These are phyloP conservation scores for Coniochaeta sp. DNA, from an alignment of 2,329 filamentous ascomycete genomes.

Conservation along the genomic window DNA sequence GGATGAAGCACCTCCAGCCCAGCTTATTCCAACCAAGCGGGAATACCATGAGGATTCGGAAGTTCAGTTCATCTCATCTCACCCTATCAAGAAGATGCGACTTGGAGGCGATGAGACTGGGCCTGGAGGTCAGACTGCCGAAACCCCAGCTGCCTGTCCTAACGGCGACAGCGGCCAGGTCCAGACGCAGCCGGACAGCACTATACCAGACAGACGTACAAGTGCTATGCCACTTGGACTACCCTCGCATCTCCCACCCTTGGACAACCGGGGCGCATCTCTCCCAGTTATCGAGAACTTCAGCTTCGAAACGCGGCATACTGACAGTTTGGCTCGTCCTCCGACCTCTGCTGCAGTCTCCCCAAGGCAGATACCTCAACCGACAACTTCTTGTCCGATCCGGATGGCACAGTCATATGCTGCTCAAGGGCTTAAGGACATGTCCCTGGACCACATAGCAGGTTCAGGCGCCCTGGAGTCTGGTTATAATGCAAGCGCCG, in stretches of 20 bases:
- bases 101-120: neutral
- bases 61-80: constrained; percentile 35
- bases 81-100: constrained; percentile 31
- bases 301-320: constrained; percentile 18
- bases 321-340: constrained; percentile 5
- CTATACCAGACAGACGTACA: neutral
- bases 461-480: neutral
- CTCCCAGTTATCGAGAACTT: constrained; percentile 27
- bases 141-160: constrained; percentile 16
- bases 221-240: constrained; percentile 10
- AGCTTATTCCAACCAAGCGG: constrained; percentile 17
- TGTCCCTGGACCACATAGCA: neutral
- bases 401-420: neutral
- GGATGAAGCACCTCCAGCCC: neutral
- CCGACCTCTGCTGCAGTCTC: constrained; percentile 26
- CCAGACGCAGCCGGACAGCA: neutral
- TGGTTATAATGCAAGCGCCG: neutral
- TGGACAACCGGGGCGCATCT: constrained; percentile 22
- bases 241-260: constrained; percentile 16
- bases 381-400: constrained; percentile 7
- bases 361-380: constrained; percentile 24
- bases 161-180: neutral
- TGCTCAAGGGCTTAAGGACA: neutral
- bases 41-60: constrained; percentile 29
- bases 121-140: neutral